Base-by-base conservation (phyloP, 306 rosid species). In the Inga leiocalycina region DNA sequence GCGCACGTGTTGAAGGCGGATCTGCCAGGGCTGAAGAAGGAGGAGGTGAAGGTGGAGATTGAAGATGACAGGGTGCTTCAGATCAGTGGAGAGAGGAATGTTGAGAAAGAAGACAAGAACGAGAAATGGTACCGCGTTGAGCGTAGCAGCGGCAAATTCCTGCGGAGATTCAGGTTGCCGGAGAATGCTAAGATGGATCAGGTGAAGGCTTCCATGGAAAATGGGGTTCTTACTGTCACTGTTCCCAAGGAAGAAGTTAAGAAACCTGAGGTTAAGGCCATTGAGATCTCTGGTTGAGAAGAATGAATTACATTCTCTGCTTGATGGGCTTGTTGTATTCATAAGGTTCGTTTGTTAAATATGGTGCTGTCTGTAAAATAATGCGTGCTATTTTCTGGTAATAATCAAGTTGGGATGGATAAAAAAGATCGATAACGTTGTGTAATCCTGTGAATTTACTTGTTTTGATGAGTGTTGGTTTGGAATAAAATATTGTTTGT, bases 221-320 rank as follows among this genome's bases (percentile, higher is more conserved):
- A 52, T 17, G 59, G 59, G 10, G 59, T 52, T 6, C 59, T 52
- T 8, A 52, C 59, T 17, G 59, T 52, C 8, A 52, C 59, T 5
- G 22, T 52, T 52, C 59, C 59, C 2, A 52, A 52, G 59, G 3
- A 52, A 52, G 59, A 52, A 22, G 59, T 52, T 17, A 52, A 52
- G 59, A 52, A 52, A 19, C 59, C 59, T 5, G 59, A 52, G 10
- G 59, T 52, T 17, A 52, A 52, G 59, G 59, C 59, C 3, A 19
- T 52, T 6, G 59, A 52, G 59, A 17, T 52, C 59, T 17, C 59
- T 17, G n/a, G 22, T n/a, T 22, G 30, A 59, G 66, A 24, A 7
- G 24, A 57, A 88, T 88, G 90, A 85, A 17, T 17, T 17, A 17
- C 59, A 17, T 5, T 52, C 9, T 52, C n/a, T 52, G 22, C 59